Evolutionary conservation across 2,329 filamentous ascomycete genomes (phyloP), one percentile per base, ranked within the genome.

Genomic region (Curvularia verruculosa): DNA sequence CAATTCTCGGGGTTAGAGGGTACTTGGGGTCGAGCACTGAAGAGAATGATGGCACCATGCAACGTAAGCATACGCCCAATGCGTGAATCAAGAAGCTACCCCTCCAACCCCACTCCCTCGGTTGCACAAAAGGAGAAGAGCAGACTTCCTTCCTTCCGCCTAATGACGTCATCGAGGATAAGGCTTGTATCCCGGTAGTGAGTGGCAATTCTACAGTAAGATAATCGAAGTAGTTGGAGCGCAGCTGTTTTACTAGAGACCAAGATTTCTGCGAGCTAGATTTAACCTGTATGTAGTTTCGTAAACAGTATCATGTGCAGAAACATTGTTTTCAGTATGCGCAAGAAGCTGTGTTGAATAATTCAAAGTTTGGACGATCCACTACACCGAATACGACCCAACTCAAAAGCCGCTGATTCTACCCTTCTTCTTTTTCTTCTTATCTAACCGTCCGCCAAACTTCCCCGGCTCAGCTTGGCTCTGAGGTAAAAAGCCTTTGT

Each of bases 381-480:
- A 10, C 5, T 19, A 13, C 5, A 4, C 18, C 19, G 24, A 5
- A 26, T 21, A 24, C 21, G 8, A 26, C 1, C 23, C 21, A 8
- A 15, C 43, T 39, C 21, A 70, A 1, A 77, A 77, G 10, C 75
- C 74, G 56, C 70, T 69, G 12, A 74, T 65, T 56, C 73, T 71
- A 19, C 60, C 63, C 63, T 73, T 76, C 40, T 75, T 76, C 60
- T 72, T 75, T 55, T 68, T 72, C 56, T 71, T 73, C 61, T 69
- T 70, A 24, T 64, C 65, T 21, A 68, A 64, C 48, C 74, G 64
- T 1, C 73, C 72, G 9, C 75, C 74, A 52, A 74, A 72, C n/a
- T 58, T 59, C 12, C 75, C 75, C 13, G 69, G 67, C 58, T 76
- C 74, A 8, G 71, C 65, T 47, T 77, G 75, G 48, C 74, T 77